phyloP scores from a whole-genome alignment of 1,284 basidiomycete genomes.

The Porogramme epimiltina region DNA sequence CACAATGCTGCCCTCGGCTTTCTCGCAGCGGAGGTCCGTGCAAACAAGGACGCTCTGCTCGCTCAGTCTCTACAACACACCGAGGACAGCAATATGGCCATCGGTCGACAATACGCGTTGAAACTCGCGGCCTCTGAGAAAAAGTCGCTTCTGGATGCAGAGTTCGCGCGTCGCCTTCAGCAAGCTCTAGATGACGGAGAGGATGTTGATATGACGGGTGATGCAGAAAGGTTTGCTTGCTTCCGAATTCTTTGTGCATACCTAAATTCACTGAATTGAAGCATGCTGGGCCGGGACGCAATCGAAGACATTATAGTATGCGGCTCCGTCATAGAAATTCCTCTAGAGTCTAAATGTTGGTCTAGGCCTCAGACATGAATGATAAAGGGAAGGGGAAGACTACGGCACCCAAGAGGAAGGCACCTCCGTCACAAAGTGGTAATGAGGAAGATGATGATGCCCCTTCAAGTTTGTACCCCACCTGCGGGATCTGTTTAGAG shows the following conservation, averaged over 20 bases:
- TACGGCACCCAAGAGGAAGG: conserved; percentile 19
- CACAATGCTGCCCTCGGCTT: conserved; percentile 30
- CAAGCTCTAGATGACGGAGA: conserved; percentile 30
- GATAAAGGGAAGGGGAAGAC: conserved; percentile 36
- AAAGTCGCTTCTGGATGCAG: conserved; percentile 39
- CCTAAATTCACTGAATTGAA: conserved; percentile 6
- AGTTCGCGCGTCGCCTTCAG: conserved; percentile 41
- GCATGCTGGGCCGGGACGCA: conserved; percentile 30
- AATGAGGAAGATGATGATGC: conserved; percentile 6
- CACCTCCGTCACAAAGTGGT: not conserved
- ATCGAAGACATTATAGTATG: conserved; percentile 34
- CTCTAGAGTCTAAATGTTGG: not conserved
- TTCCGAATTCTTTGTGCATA: not conserved
- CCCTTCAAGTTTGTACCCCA: conserved; percentile 11
- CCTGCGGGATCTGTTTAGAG: conserved; percentile 44
- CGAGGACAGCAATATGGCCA: conserved; percentile 26
- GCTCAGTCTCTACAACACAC: conserved; percentile 37
- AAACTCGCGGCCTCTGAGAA: conserved; percentile 41
- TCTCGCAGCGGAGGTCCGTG: conserved; percentile 31
- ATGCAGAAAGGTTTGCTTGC: conserved; percentile 34
- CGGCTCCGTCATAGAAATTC: not conserved
- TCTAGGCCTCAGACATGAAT: conserved; percentile 34
- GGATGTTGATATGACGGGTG: conserved; percentile 26
- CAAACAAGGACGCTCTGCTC: conserved; percentile 35
- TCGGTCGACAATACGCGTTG: conserved; percentile 37